Percentiles rank a stretch among this genome's conserved stretches.
Conservation (phyloP, 257 asterid genomes). For the Solanum arcanum region DNA sequence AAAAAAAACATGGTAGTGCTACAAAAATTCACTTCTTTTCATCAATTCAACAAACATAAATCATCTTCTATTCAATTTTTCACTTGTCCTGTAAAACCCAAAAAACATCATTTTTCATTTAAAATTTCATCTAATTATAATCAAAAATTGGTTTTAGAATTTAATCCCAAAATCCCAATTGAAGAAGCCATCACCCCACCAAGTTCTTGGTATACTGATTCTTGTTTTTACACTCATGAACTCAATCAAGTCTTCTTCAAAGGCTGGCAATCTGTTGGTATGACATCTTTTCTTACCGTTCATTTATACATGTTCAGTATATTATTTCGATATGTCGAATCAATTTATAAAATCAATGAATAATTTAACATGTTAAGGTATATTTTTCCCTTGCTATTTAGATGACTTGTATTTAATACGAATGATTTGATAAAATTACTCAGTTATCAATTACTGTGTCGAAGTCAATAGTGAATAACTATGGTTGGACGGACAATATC, state of each 20-base stretch:
- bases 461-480: too few species aligned
- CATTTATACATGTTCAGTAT: background rate
- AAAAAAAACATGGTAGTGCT: background rate
- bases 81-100: background rate
- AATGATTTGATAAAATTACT: too few species aligned
- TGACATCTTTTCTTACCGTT: background rate
- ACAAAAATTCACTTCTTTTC: background rate
- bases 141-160: slow-evolving; percentile 28
- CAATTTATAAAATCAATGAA: too few species aligned
- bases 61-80: background rate
- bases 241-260: slow-evolving; percentile 45
- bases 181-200: slow-evolving; percentile 78
- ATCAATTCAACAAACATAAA: background rate
- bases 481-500: too few species aligned
- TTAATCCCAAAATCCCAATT: slow-evolving; percentile 52
- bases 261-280: slow-evolving; percentile 68
- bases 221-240: slow-evolving; percentile 51
- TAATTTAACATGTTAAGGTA: too few species aligned
- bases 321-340: too few species aligned
- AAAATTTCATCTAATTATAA: background rate
- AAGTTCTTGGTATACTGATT: slow-evolving; percentile 67
- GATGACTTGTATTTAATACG: too few species aligned
- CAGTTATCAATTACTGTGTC: too few species aligned
- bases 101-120: background rate
- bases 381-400: too few species aligned